Conservation (phyloP, 1,139 yeast genomes). For the Yamadazyma diospyri region DNA sequence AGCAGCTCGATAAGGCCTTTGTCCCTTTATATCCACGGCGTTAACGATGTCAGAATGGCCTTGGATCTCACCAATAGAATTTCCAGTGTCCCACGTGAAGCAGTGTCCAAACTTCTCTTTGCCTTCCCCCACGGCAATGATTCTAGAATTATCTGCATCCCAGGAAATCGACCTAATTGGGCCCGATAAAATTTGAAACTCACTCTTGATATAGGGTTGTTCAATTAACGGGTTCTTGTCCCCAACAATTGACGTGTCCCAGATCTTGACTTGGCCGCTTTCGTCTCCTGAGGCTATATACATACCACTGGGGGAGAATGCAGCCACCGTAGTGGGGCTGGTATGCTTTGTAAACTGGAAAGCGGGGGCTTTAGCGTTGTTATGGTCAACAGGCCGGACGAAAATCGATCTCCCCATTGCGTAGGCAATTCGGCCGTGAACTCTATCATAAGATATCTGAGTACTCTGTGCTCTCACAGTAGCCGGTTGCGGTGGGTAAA, state of each 20-base stretch:
- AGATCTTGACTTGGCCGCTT: constrained; percentile 78
- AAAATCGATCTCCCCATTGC: constrained; percentile 79
- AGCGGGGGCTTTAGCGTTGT: constrained; percentile 38
- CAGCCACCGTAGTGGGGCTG: constrained; percentile 72
- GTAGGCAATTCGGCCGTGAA: constrained; percentile 70
- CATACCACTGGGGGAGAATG: constrained; percentile 84
- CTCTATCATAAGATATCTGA: constrained; percentile 69
- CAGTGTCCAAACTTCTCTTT: constrained; percentile 90
- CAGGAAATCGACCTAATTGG: constrained; percentile 81
- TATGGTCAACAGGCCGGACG: constrained; percentile 54
- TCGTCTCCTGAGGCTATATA: constrained; percentile 93
- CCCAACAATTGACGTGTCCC: constrained; percentile 55
- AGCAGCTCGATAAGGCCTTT: constrained; percentile 89
- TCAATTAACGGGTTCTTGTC: constrained; percentile 16
- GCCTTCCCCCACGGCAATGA: constrained; percentile 95
- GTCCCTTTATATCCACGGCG: constrained; percentile 82
- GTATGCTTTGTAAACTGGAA: constrained; percentile 74
- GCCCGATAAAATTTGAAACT: constrained; percentile 78
- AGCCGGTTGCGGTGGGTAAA: constrained; percentile 67
- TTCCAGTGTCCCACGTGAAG: constrained; percentile 91
- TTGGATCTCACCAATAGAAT: constrained; percentile 90
- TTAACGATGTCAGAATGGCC: constrained; percentile 89
- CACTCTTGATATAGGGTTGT: constrained; percentile 56
- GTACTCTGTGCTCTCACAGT: constrained; percentile 70
- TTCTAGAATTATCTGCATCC: constrained; percentile 85